These are phyloP conservation scores for Maudiozyma serrabonitensis DNA, from an alignment of 805 yeast genomes.

Conservation along the genomic window DNA sequence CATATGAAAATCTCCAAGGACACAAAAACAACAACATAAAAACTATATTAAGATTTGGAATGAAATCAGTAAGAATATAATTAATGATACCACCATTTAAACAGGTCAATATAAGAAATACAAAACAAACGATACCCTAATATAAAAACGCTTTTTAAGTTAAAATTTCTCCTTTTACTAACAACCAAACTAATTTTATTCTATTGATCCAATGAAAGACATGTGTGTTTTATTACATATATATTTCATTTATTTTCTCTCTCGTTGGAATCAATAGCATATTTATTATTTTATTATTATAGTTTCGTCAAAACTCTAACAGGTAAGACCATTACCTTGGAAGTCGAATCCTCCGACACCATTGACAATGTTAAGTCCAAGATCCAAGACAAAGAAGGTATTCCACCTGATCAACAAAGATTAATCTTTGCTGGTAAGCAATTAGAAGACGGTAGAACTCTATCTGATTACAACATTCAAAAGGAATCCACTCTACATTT, in stretches of 20 bases:
- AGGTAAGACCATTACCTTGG: constrained; percentile 95
- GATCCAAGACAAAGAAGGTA: constrained; percentile 63
- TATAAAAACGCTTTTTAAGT: neutral
- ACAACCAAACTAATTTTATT: neutral
- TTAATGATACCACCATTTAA: too few relatives aligned
- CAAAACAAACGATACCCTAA: neutral
- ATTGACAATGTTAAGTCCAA: constrained; percentile 95
- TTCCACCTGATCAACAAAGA: constrained; percentile 65
- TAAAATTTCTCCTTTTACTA: neutral
- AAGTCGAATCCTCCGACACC: constrained; percentile 95
- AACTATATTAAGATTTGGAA: too few relatives aligned
- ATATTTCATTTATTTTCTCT: too few relatives aligned
- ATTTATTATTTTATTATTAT: neutral
- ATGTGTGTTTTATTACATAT: too few relatives aligned
- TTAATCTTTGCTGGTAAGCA: constrained; percentile 64
- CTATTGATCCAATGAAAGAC: too few relatives aligned
- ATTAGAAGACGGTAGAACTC: constrained; percentile 61
- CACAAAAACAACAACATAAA: too few relatives aligned
- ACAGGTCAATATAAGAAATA: neutral
- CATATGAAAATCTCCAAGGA: too few relatives aligned
- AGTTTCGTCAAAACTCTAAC: constrained; percentile 95
- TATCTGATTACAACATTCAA: constrained; percentile 63
- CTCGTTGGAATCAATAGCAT: too few relatives aligned
- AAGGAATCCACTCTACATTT: constrained; percentile 62
- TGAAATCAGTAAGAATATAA: too few relatives aligned